These are phyloP conservation scores for Rhodotorula diobovata DNA, from an alignment of 768 basidiomycete genomes.

Conservation along the genomic window DNA sequence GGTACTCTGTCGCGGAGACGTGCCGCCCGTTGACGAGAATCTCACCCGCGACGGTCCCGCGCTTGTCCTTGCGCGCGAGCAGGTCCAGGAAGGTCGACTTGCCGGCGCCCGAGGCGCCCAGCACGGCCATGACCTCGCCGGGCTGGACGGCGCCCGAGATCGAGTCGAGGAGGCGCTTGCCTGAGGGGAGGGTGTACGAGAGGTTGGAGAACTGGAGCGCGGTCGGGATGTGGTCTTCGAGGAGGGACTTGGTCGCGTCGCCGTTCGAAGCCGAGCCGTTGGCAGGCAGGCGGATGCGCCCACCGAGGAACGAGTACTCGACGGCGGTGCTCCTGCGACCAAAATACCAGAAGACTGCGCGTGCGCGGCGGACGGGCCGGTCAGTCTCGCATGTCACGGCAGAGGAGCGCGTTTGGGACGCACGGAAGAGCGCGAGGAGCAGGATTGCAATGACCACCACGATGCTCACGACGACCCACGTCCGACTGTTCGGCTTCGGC, in stretches of 20 bases:
- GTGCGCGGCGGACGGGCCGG: not conserved
- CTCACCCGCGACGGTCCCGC: conserved; percentile 67
- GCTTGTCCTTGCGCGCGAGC: conserved; percentile 81
- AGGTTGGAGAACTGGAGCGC: conserved; percentile 83
- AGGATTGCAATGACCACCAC: conserved; percentile 73
- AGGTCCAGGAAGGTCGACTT: conserved; percentile 97
- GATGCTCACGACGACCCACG: conserved; percentile 77
- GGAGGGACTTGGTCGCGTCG: conserved; percentile 68
- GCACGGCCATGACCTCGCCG: conserved; percentile 88
- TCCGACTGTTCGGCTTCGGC: conserved; percentile 72
- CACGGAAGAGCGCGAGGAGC: conserved; percentile 57
- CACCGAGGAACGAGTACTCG: conserved; percentile 55
- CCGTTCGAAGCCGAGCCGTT: conserved; percentile 11
- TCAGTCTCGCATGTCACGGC: not conserved
- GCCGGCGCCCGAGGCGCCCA: conserved; percentile 94
- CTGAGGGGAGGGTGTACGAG: conserved; percentile 66
- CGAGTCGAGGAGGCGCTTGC: conserved; percentile 66
- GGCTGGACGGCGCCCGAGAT: conserved; percentile 80
- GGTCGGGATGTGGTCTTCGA: conserved; percentile 91
- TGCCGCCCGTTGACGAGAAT: conserved; percentile 80
- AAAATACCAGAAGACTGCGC: conserved; percentile 78
- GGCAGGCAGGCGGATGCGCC: conserved; percentile 57
- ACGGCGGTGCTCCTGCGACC: conserved; percentile 63
- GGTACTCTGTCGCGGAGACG: conserved; percentile 69
- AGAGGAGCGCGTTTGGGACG: conserved; percentile 12